Evolutionary conservation across 179 eudicot species (phyloP), one percentile per base, ranked within the genome.

Genomic region (Patellifolia procumbens): DNA sequence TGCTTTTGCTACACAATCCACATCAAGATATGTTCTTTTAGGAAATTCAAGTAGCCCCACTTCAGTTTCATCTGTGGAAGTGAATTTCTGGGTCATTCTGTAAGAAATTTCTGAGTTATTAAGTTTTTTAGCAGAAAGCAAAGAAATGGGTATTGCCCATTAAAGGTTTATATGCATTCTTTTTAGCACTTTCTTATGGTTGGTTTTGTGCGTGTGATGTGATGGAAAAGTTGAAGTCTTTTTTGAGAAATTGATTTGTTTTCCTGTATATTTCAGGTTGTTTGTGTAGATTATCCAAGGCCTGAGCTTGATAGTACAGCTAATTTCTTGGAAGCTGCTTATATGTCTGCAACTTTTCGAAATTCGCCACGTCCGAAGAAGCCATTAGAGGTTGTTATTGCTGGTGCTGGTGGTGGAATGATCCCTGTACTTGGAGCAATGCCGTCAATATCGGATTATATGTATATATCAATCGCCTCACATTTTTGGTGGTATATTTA

Each of bases 241-340:
- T 42, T 16, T 68, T 19, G 7, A 24, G 31, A 43, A 2, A 43
- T 37, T 48, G 49, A 63, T 52, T 16, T n/a, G 35, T 29, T 11
- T 80, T 64, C 43, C 28, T 70, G 58, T 75, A 49, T 72, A 62
- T 35, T 75, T 49, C 79, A 96, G 99, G 98, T 93, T 73, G 94
- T 90, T 64, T 93, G 98, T 81, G 81, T 88, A 22, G 99, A 96
- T 81, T 91, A 87, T 84, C 99, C 99, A 65, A 94, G 99, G 84
- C 99, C 99, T 34, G 98, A 96, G 79, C 91, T 96, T 80, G 99
- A 96, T 3, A 88, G 86, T 77, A 88, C 98, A 3, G 83, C 74
- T 31, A 91, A 87, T 61, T 96, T 79, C 77, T 72, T 94, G 83
- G 99, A 96, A 80, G 99, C 99, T 83, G 98, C 94, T 85, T 81